Conservation (phyloP, 1,284 basidiomycete species). For the Marasmius oreades region DNA sequence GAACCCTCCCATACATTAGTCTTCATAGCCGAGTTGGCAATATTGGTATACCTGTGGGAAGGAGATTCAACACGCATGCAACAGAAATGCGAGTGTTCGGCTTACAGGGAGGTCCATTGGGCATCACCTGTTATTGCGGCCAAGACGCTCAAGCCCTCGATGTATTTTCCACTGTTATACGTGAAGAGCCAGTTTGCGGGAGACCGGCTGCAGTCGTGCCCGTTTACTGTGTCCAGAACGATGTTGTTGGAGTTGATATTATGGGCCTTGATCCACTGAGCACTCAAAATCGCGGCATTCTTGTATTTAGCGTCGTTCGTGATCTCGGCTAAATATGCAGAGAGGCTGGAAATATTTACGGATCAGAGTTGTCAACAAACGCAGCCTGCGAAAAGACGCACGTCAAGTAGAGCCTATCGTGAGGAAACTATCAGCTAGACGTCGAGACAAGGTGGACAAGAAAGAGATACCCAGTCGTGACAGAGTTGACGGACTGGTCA, state of each 20-base stretch:
- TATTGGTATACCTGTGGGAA: slow-evolving; percentile 33
- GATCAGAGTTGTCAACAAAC: background rate
- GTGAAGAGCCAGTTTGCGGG: slow-evolving; percentile 43
- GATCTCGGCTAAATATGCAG: slow-evolving; percentile 42
- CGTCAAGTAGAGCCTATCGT: slow-evolving; percentile 33
- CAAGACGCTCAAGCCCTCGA: slow-evolving; percentile 46
- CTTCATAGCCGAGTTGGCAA: slow-evolving; percentile 37
- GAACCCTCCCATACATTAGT: slow-evolving; percentile 39
- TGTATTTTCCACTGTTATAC: slow-evolving; percentile 49
- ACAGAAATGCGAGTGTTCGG: slow-evolving; percentile 1
- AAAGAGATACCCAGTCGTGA: slow-evolving; percentile 42
- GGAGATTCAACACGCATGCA: background rate
- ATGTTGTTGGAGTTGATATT: slow-evolving; percentile 40
- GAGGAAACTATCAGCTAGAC: background rate
- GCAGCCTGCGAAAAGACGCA: slow-evolving; percentile 15
- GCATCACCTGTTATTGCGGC: slow-evolving; percentile 36
- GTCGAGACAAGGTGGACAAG: background rate
- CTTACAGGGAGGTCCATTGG: slow-evolving; percentile 37
- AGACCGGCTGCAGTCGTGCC: slow-evolving; percentile 39
- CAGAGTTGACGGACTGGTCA: slow-evolving; percentile 40
- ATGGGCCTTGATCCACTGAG: slow-evolving; percentile 42
- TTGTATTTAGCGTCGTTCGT: slow-evolving; percentile 41
- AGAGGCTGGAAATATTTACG: slow-evolving; percentile 29
- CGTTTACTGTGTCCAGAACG: slow-evolving; percentile 44
- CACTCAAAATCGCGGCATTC: slow-evolving; percentile 40